Base-by-base conservation (phyloP, 2,329 filamentous ascomycete species). In the Grosmannia huntii region DNA sequence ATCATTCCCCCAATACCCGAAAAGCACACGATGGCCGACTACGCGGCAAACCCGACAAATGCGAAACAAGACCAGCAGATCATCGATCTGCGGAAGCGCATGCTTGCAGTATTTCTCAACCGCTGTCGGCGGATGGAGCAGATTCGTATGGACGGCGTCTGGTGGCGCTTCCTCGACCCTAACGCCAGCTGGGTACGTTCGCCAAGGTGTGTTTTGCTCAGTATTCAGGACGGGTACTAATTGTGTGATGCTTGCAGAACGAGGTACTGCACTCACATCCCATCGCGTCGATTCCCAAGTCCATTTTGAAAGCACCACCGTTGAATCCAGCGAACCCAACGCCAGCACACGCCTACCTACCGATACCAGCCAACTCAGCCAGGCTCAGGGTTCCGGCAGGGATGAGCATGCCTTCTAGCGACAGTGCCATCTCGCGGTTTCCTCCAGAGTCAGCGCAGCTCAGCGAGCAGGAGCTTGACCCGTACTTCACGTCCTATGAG, bases 11-110 rank as follows among this genome's bases (percentile, higher is more conserved):
- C 94, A 3, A 99, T 99, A 66, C 94, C 94, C 25, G 95, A 99
- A 74, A 99, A 99, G 72, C 94, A 99, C 71, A 94, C 90, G 52
- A 95, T 99, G 87, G 92, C 92, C 61, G 94, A 99, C 71, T 99
- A 99, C 69, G 94, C 94, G 19, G 91, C 95, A 31, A 97, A 96
- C 66, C 94, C 95, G 1, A 99, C 94, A 44, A 96, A 92, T 67
- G 95, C 95, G 21, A 99, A 96, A 71, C 92, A 99, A 71, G 95
- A 99, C 69, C 86, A 90, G 59, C 89, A 92, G 61, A 99, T 97
- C 52, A 99, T 99, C 63, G 94, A 99, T 68, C 76, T 97, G 63
- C 83, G 94, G 60, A 97, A 97, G 76, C 88, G 94, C 66, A 99
- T 99, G 94, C 72, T 99, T 57, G 87, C 88, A 5, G 94, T 97